Percentiles rank a stretch among this genome's conserved stretches.
phyloP scores from a whole-genome alignment of 768 basidiomycete species.

The Porphyrellus cyaneotinctus region DNA sequence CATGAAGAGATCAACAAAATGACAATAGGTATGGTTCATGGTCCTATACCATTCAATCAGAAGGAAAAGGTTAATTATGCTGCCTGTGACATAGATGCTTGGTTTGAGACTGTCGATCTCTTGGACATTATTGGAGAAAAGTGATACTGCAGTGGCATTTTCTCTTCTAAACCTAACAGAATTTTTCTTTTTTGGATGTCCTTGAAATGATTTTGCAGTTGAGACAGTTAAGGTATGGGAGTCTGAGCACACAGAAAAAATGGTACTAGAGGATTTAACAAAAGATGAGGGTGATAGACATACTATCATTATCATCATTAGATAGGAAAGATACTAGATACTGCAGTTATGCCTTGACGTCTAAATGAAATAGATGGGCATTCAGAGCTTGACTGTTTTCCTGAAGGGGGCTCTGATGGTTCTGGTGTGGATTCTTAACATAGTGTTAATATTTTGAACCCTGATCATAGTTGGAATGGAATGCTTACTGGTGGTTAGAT shows the following conservation, averaged over 20 bases:
- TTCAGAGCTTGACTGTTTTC: too few relatives aligned
- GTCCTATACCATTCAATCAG: not conserved
- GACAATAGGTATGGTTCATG: not conserved
- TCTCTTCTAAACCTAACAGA: not conserved
- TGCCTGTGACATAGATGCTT: not conserved
- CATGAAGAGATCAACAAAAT: constrained; percentile 5
- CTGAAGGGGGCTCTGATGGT: too few relatives aligned
- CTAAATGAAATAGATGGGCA: not conserved
- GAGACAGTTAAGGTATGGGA: too few relatives aligned
- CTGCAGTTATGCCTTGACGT: not conserved
- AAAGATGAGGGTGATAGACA: not conserved
- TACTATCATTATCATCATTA: not conserved
- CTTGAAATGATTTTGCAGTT: too few relatives aligned
- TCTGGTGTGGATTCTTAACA: too few relatives aligned
- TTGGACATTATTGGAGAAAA: not conserved
- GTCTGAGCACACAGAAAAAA: not conserved
- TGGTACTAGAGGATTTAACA: too few relatives aligned
- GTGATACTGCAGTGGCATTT: not conserved
- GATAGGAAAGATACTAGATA: not conserved
- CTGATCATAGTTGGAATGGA: too few relatives aligned
- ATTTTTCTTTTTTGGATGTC: too few relatives aligned
- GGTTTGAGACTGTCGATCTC: constrained; percentile 6
- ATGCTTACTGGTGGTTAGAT: too few relatives aligned
- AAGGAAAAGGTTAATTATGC: constrained; percentile 4
- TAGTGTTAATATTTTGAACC: too few relatives aligned